Evolutionary conservation across 2,329 filamentous ascomycete genomes (phyloP).

Genomic region (Trichoderma sp.): DNA sequence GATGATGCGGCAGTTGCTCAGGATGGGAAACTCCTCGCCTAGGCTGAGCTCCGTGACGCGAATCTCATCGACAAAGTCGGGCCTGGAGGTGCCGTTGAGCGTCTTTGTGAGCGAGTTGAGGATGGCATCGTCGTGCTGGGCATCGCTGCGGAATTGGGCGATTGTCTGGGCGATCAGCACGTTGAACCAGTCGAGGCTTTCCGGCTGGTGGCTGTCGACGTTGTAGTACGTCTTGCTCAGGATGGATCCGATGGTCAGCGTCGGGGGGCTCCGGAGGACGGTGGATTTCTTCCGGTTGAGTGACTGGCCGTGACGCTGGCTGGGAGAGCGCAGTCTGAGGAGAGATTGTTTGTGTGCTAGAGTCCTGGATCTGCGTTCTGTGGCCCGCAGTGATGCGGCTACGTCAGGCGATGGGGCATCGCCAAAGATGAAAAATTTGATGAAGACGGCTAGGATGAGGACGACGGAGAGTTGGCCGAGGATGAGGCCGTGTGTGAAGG

Average conservation of each 20-base stretch:
- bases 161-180: conserved; percentile 96
- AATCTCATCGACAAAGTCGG: conserved; percentile 92
- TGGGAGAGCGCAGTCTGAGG: conserved; percentile 61
- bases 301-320: conserved; percentile 46
- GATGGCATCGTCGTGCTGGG: conserved; percentile 88
- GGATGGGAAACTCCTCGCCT: conserved; percentile 97
- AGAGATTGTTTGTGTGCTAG: conserved; percentile 77
- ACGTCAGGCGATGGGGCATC: conserved; percentile 85
- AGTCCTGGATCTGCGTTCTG: conserved; percentile 72
- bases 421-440: conserved; percentile 99
- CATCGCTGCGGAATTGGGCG: conserved; percentile 90
- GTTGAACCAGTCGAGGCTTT: conserved; percentile 98
- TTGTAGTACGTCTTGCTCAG: conserved; percentile 98
- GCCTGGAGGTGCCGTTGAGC: conserved; percentile 83
- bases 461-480: conserved; percentile 93
- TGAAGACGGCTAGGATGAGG: conserved; percentile 88
- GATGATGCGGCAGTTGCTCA: conserved; percentile 96
- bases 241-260: conserved; percentile 89
- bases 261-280: conserved; percentile 72
- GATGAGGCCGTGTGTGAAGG: conserved; percentile 92
- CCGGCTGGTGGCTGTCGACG: conserved; percentile 90
- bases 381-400: conserved; percentile 74
- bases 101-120: conserved; percentile 81
- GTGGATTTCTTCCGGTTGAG: conserved; percentile 70
- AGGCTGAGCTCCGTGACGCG: conserved; percentile 90